Evolutionary conservation across 179 eudicot species (phyloP), one percentile per base, ranked within the genome.

Genomic region (Beta corolliflora): DNA sequence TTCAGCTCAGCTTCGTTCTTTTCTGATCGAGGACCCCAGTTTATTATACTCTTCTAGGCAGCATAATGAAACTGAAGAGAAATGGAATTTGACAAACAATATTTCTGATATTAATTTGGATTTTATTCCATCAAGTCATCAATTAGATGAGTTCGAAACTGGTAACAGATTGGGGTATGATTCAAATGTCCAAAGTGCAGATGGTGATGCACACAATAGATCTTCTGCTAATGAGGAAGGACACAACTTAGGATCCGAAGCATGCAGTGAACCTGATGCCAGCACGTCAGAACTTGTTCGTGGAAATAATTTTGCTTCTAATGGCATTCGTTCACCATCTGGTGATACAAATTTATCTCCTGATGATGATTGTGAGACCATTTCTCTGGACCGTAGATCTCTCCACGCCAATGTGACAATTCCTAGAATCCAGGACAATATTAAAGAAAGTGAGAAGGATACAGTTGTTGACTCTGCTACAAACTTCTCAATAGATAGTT

Each of bases 181-280:
- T 77, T 84, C 85, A 69, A 85, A 87, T 84, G 81, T 83, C 80
- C 88, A 83, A 71, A 71, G 85, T 79, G 84, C 83, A 58, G 83
- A 88, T 55, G 89, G 68, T 78, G 84, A 84, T 76, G 78, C 71
- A 73, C 90, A 79, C 71, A 84, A 79, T 73, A 81, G 80, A 80
- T 77, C 79, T 54, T 86, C 79, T 76, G 85, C 77, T 48, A 82
- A 76, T 55, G 87, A 60, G 56, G 83, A 83, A 65, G 89, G 86
- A 56, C 81, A 81, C 56, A 82, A 77, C 81, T 76, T 89, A 80
- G 88, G 86, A 59, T 82, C 88, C 69, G 86, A 89, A 78, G 89
- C 88, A 3, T 85, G 84, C 82, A 87, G 90, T 70, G 97, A 91
- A 75, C 93, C 89, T 87, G 93, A 91, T 85, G 83, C 87, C 70